Percentiles rank a stretch among this genome's conserved stretches.
These are phyloP conservation scores for Aspergillus nidulans DNA, from an alignment of 495 filamentous ascomycete genomes.

Conservation along the genomic window DNA sequence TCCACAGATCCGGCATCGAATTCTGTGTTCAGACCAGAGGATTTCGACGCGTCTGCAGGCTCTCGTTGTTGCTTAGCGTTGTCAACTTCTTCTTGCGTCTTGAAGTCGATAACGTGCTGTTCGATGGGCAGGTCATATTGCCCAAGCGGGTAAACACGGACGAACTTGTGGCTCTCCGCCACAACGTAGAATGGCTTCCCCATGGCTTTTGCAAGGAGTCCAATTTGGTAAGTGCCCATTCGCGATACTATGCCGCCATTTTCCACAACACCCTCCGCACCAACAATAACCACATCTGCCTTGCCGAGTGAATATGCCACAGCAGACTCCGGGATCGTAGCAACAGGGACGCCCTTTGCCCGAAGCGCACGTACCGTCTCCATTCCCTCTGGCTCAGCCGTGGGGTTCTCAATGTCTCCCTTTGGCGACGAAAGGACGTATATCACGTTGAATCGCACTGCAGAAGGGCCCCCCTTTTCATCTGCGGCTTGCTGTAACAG, in stretches of 20 bases:
- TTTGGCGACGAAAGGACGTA: constrained; percentile 57
- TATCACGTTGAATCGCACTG: constrained; percentile 74
- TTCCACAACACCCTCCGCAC: constrained; percentile 90
- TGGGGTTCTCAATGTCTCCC: constrained; percentile 23
- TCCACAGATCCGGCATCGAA: constrained; percentile 61
- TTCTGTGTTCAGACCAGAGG: not conserved
- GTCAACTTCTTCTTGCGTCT: constrained; percentile 48
- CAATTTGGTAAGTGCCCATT: constrained; percentile 90
- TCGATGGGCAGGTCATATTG: constrained; percentile 75
- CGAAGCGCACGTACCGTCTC: constrained; percentile 65
- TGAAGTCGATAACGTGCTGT: constrained; percentile 71
- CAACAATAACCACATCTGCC: constrained; percentile 77
- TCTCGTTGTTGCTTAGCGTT: constrained; percentile 29
- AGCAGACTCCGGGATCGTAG: constrained; percentile 75
- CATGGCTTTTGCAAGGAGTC: constrained; percentile 69
- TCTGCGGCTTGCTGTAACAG: constrained; percentile 71
- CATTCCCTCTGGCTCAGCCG: constrained; percentile 52
- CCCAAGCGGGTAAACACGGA: constrained; percentile 70
- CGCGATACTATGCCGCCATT: constrained; percentile 89
- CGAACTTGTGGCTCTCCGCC: constrained; percentile 94
- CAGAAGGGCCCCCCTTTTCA: constrained; percentile 48
- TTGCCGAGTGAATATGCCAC: constrained; percentile 83
- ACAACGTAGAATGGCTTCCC: constrained; percentile 85
- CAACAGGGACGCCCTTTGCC: constrained; percentile 70
- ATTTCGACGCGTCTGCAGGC: not conserved